Conservation (phyloP, 2,329 filamentous ascomycete species). For the Volutella citrinella region DNA sequence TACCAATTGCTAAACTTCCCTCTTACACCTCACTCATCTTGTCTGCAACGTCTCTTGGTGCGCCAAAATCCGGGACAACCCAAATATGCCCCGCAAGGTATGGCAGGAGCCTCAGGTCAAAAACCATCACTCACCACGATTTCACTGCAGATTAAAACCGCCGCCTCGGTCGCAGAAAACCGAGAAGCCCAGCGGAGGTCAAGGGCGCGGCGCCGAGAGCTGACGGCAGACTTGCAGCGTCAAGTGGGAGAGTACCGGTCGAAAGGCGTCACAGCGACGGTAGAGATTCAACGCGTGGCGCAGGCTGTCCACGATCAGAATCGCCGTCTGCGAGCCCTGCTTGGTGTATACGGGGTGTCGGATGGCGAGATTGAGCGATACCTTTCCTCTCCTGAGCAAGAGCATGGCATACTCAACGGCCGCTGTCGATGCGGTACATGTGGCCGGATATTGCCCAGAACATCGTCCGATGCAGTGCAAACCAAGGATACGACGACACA, state of each 20-base stretch:
- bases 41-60: too few relatives aligned
- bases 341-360: constrained; percentile 17
- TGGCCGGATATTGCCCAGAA: neutral
- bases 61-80: too few relatives aligned
- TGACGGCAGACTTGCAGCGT: constrained; percentile 40
- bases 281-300: constrained; percentile 47
- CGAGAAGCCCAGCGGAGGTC: constrained; percentile 46
- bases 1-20: too few relatives aligned
- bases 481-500: too few relatives aligned
- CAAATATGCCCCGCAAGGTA: too few relatives aligned
- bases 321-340: constrained; percentile 30
- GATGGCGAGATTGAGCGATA: constrained; percentile 18
- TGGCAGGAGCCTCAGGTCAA: too few relatives aligned
- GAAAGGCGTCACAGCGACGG: constrained; percentile 39
- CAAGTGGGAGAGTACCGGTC: constrained; percentile 39
- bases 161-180: constrained; percentile 25
- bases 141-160: constrained; percentile 21
- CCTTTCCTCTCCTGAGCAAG: too few relatives aligned
- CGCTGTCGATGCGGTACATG: neutral
- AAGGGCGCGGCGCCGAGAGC: constrained; percentile 42
- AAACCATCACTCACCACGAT: too few relatives aligned
- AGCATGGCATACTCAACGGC: neutral
- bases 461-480: neutral
- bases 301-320: constrained; percentile 43
- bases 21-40: too few relatives aligned